Conservation (phyloP, 1,284 basidiomycete species). For the Cryptococcus sp. region DNA sequence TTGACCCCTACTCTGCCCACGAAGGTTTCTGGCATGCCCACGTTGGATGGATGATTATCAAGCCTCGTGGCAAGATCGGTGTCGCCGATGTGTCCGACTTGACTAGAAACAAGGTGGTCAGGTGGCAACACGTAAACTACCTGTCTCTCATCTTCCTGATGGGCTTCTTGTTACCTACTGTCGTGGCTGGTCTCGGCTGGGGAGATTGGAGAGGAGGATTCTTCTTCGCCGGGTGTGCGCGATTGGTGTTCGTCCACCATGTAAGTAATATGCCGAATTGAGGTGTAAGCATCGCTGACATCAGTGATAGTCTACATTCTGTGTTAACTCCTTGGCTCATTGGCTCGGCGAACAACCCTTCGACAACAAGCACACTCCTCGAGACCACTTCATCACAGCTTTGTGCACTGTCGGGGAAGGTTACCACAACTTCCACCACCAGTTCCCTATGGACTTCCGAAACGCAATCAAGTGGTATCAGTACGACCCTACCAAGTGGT, state of each 20-base stretch:
- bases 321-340: constrained; percentile 91
- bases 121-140: constrained; percentile 84
- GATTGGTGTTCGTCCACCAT: constrained; percentile 85
- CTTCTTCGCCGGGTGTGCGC: constrained; percentile 79
- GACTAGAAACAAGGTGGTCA: constrained; percentile 70
- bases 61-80: constrained; percentile 82
- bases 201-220: constrained; percentile 81
- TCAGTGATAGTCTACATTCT: constrained; percentile 75
- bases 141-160: constrained; percentile 68
- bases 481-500: constrained; percentile 78
- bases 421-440: constrained; percentile 94
- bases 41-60: constrained; percentile 90
- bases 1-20: constrained; percentile 91
- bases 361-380: constrained; percentile 93
- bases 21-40: constrained; percentile 74
- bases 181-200: constrained; percentile 78
- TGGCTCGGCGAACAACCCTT: constrained; percentile 90
- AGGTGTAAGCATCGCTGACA: constrained; percentile 3
- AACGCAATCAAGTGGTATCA: constrained; percentile 93
- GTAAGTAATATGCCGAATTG: constrained; percentile 55
- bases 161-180: constrained; percentile 72
- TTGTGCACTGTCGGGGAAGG: constrained; percentile 87
- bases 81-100: constrained; percentile 86
- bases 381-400: constrained; percentile 83
- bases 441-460: constrained; percentile 92